Base-by-base conservation (phyloP, 1,284 basidiomycete genomes). In the Schizophyllum commune region DNA sequence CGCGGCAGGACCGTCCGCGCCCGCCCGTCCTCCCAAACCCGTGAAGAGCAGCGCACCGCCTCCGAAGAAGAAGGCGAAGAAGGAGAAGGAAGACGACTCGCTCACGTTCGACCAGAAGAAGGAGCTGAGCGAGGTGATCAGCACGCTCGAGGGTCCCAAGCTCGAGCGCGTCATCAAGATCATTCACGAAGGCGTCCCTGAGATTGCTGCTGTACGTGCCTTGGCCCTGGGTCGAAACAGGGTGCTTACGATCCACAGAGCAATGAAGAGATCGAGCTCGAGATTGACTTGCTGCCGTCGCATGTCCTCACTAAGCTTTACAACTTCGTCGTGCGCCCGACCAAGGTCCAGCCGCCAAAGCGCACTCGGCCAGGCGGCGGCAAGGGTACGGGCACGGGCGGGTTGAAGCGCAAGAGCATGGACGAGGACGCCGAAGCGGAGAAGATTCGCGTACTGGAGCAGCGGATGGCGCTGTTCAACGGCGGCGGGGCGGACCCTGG, bases 21-120 rank as follows among this genome's bases (percentile, higher is more conserved):
- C 53, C 19, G 20, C 19, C 3, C 11, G 20, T 11, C 53, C 19
- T 11, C 53, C 53, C 68, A 81, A 82, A 69, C 74, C 73, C 60
- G 63, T 74, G 19, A 84, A 83, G 66, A 78, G 77, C 60, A 64
- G 64, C 57, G 20, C 53, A 3, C 20, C 27, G 13, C 56, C 56
- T 11, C 56, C 56, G 68, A 84, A 82, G 71, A 86, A 83, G 72
- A 84, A 80, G 71, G 68, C 69, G 27, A 85, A 83, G 73, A 84
- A 83, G 67, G 27, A 55, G 53, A 55, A 55, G 53, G 79, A 81
- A 59, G 88, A 91, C 68, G 89, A 92, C 67, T 87, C 89, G 59
- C 77, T 97, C 34, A 89, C 91, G 52, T 92, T 96, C 71, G 91
- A 94, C 68, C 94, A 97, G 79, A 97, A 98, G 86, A 94, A 96